Evolutionary conservation across 495 filamentous ascomycete species (phyloP).

Genomic region (Aspergillus cavernicola): DNA sequence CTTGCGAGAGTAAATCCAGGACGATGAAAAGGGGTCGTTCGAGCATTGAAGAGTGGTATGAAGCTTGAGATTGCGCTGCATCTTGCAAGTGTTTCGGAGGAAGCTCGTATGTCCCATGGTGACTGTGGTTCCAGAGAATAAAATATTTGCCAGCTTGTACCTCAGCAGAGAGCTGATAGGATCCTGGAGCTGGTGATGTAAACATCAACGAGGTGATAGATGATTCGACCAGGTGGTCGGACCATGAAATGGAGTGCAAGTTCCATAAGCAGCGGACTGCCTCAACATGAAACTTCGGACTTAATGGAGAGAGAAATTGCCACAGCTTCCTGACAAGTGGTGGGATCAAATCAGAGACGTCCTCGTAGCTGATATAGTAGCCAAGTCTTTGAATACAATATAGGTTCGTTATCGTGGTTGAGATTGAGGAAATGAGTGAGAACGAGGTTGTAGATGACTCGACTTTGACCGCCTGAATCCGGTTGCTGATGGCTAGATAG

Average conservation of each 20-base stretch:
- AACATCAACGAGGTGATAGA: constrained; percentile 73
- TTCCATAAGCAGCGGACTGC: constrained; percentile 82
- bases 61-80: constrained; percentile 28
- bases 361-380: constrained; percentile 48
- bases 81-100: constrained; percentile 49
- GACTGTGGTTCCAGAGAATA: constrained; percentile 75
- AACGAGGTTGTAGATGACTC: constrained; percentile 34
- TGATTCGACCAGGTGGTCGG: constrained; percentile 68
- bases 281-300: constrained; percentile 91
- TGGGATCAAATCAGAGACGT: constrained; percentile 63
- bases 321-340: constrained; percentile 69
- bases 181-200: constrained; percentile 28
- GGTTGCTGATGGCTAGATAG: constrained; percentile 51
- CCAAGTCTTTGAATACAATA: constrained; percentile 49
- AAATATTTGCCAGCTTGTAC: constrained; percentile 55
- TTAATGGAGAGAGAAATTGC: constrained; percentile 71
- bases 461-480: constrained; percentile 18
- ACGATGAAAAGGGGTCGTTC: constrained; percentile 78
- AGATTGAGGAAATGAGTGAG: constrained; percentile 53
- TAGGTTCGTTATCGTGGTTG: constrained; percentile 58
- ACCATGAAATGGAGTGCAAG: constrained; percentile 62
- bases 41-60: constrained; percentile 59
- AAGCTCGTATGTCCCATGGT: constrained; percentile 58
- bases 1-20: constrained; percentile 73
- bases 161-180: constrained; percentile 30